Conservation (phyloP, 2,329 filamentous ascomycete genomes). For the Cadophora malorum region DNA sequence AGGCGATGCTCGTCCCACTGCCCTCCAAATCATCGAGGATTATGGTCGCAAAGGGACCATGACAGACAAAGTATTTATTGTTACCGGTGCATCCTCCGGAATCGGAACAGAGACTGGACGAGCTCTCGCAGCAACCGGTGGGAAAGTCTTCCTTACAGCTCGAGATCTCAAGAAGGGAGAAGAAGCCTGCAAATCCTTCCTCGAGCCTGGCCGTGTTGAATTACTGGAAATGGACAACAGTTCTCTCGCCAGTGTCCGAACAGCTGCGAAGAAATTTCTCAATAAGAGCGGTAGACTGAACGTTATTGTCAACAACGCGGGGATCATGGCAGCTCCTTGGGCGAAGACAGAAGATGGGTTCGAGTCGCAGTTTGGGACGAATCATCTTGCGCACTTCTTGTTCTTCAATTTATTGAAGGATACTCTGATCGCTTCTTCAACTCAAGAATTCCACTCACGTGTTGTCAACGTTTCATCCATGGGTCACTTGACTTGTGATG, state of each 20-base stretch:
- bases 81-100: conserved; percentile 49
- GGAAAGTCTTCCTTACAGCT: conserved; percentile 47
- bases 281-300: conserved; percentile 44
- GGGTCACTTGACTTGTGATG: conserved; percentile 50
- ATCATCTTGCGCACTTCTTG: conserved; percentile 61
- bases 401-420: conserved; percentile 57
- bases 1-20: conserved; percentile 46
- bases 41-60: conserved; percentile 37
- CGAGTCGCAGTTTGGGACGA: conserved; percentile 58
- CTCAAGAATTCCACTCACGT: conserved; percentile 51
- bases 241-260: conserved; percentile 45
- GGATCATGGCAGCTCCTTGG: conserved; percentile 35
- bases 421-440: conserved; percentile 49
- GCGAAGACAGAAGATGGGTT: conserved; percentile 52
- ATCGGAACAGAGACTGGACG: conserved; percentile 49
- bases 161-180: conserved; percentile 47
- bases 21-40: conserved; percentile 45
- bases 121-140: conserved; percentile 47
- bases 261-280: conserved; percentile 42
- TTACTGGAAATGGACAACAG: conserved; percentile 46
- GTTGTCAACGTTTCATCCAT: conserved; percentile 54
- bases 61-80: conserved; percentile 50
- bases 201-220: conserved; percentile 45
- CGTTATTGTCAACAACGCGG: conserved; percentile 42
- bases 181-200: conserved; percentile 46